Conservation (phyloP, 179 eudicot species). For the Beta corolliflora region DNA sequence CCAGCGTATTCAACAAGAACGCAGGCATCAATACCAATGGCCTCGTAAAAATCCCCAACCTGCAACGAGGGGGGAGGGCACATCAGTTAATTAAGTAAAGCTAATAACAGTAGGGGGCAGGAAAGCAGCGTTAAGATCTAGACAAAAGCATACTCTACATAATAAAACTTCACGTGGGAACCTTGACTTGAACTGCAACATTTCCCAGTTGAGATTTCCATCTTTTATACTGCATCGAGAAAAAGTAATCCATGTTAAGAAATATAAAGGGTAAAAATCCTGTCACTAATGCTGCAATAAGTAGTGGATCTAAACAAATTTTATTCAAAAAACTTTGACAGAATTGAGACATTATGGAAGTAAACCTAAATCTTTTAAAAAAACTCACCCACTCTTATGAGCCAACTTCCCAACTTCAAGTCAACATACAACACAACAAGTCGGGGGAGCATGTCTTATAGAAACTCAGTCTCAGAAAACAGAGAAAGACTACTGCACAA, state of each 20-base stretch:
- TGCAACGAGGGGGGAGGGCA: slow-evolving; percentile 17
- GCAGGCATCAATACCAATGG: slow-evolving; percentile 96
- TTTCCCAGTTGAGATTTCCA: slow-evolving; percentile 92
- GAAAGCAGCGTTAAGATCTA: background rate
- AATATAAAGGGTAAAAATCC: background rate
- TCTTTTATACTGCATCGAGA: slow-evolving; percentile 75
- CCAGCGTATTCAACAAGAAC: slow-evolving; percentile 98
- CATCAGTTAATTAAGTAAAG: background rate
- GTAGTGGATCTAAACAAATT: background rate
- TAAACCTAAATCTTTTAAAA: background rate
- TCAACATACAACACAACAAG: slow-evolving; percentile 70
- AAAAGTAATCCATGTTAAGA: slow-evolving; percentile 11
- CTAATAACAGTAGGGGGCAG: background rate
- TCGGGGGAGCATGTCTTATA: slow-evolving; percentile 41
- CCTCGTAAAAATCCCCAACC: slow-evolving; percentile 99
- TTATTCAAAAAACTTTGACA: background rate
- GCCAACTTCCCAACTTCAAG: slow-evolving; percentile 68
- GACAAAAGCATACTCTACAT: slow-evolving; percentile 72
- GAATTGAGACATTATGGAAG: background rate
- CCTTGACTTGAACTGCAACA: slow-evolving; percentile 88
- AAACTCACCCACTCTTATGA: slow-evolving; percentile 7
- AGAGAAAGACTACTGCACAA: background rate
- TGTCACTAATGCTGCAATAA: background rate
- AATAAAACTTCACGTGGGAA: slow-evolving; percentile 97
- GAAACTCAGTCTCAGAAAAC: background rate